Conservation (phyloP, 169 alveolate species). For the Plasmodium knowlesi region DNA sequence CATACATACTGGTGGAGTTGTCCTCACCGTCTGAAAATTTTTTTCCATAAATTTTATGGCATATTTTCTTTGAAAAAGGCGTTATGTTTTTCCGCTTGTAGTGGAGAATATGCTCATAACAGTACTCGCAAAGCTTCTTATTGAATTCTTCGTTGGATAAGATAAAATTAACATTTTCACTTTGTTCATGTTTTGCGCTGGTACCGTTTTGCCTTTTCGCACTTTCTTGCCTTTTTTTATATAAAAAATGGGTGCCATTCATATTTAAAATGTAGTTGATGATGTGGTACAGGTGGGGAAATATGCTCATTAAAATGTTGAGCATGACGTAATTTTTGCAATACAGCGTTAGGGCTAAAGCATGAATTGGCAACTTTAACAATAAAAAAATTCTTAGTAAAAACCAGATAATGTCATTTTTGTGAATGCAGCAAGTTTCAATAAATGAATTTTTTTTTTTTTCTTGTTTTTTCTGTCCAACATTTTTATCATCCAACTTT, state of each 20-base stretch:
- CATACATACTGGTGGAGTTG: constrained; percentile 23
- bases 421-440: constrained; percentile 37
- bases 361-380: constrained; percentile 70
- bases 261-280: constrained; percentile 67
- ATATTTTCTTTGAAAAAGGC: constrained; percentile 22
- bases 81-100: constrained; percentile 28
- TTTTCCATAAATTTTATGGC: constrained; percentile 45
- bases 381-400: constrained; percentile 58
- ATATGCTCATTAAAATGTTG: constrained; percentile 41
- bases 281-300: constrained; percentile 65
- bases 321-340: constrained; percentile 71
- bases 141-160: constrained; percentile 34
- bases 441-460: constrained; percentile 13
- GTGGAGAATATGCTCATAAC: constrained; percentile 46
- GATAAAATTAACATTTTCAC: not conserved
- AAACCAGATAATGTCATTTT: constrained; percentile 74
- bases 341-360: constrained; percentile 57
- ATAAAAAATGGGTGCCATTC: constrained; percentile 52
- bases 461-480: constrained; percentile 7
- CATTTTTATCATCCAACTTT: not conserved
- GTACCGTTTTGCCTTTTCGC: not conserved
- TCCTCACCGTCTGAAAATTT: not conserved
- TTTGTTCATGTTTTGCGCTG: not conserved
- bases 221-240: constrained; percentile 14
- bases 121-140: constrained; percentile 61